Percentiles rank a stretch among this genome's conserved stretches.
Conservation (phyloP, 2,329 filamentous ascomycete species). For the Cercospora sp. region DNA sequence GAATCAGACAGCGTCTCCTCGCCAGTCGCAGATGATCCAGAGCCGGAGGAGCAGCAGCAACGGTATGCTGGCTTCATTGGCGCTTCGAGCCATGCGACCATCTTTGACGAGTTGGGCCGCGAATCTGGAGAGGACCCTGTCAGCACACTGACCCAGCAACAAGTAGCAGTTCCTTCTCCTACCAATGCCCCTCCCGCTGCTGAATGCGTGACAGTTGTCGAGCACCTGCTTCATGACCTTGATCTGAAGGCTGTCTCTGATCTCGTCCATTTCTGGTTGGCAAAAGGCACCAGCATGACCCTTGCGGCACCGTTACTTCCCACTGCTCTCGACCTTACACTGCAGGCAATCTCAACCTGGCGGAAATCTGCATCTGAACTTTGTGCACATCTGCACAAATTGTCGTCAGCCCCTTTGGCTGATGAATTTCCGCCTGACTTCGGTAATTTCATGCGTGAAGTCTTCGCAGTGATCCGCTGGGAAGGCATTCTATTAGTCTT, state of each 20-base stretch:
- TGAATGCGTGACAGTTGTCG: background rate
- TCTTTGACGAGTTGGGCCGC: background rate
- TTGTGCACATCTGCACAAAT: background rate
- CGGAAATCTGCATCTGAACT: background rate
- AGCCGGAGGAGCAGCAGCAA: background rate
- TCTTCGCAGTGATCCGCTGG: background rate
- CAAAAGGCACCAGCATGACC: background rate
- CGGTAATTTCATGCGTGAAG: background rate
- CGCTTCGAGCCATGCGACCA: background rate
- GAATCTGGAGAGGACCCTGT: background rate
- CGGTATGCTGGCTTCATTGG: background rate
- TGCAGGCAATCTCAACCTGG: background rate
- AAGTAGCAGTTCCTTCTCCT: background rate
- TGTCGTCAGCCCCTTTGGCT: background rate
- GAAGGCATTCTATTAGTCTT: background rate
- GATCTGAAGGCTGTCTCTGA: background rate
- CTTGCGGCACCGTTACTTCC: background rate
- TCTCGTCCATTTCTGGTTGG: background rate
- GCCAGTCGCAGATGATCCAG: background rate
- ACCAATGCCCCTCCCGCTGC: background rate
- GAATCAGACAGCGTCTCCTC: background rate
- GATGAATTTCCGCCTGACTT: background rate
- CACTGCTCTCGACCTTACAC: background rate
- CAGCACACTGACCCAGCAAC: background rate
- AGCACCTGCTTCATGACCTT: background rate